Evolutionary conservation across 2,329 filamentous ascomycete genomes (phyloP).

Genomic region (Penicillium italicum): DNA sequence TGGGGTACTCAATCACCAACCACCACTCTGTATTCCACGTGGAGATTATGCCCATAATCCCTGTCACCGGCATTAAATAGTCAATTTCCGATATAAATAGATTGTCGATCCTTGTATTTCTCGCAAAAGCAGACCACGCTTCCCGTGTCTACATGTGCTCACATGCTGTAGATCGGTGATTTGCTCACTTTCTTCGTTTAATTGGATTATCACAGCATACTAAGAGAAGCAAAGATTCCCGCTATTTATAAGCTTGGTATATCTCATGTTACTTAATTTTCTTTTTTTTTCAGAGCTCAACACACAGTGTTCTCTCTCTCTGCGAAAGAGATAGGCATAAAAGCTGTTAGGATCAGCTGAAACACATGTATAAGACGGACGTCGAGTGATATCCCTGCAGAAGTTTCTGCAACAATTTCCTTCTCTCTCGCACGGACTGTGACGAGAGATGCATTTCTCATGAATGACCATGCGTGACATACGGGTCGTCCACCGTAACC

Average conservation of each 20-base stretch:
- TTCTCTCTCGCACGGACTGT: background rate
- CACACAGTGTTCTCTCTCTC: background rate
- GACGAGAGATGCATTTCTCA: background rate
- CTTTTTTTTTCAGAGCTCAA: too few species aligned
- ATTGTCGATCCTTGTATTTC: background rate
- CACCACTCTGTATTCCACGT: background rate
- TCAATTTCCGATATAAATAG: background rate
- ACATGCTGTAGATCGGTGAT: background rate
- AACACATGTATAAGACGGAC: background rate
- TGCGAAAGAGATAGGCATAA: background rate
- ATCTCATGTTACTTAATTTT: background rate
- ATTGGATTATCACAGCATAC: background rate
- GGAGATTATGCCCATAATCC: background rate
- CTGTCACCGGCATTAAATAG: background rate
- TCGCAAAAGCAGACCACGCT: background rate
- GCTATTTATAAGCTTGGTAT: background rate
- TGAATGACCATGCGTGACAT: background rate
- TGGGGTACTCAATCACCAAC: background rate
- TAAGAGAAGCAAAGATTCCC: background rate
- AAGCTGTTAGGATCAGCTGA: background rate
- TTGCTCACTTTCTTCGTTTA: background rate
- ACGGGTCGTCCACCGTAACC: background rate
- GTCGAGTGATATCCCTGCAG: background rate
- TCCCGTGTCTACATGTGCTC: background rate
- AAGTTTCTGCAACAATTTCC: background rate